These are phyloP conservation scores for Suillus subalutaceus DNA, from an alignment of 768 basidiomycete genomes.

Conservation along the genomic window DNA sequence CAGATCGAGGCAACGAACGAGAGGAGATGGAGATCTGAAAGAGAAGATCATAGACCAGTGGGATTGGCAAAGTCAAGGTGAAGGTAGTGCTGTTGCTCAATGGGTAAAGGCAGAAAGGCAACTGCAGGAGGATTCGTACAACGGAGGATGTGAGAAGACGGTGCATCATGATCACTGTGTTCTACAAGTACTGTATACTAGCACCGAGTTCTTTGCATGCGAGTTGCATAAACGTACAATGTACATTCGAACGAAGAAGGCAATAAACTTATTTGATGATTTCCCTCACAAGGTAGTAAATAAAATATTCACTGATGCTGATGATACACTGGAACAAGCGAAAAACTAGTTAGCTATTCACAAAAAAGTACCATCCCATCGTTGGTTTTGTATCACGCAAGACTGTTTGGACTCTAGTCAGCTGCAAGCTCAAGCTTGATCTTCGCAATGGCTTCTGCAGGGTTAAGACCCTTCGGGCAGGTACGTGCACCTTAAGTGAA, in stretches of 20 bases:
- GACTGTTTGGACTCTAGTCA: background rate
- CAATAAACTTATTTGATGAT: no score
- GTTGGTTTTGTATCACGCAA: background rate
- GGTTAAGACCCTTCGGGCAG: slow-evolving; percentile 97
- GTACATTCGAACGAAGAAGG: no score
- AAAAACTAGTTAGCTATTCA: background rate
- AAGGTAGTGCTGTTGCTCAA: background rate
- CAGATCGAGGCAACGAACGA: slow-evolving; percentile 2
- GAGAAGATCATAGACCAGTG: slow-evolving; percentile 16
- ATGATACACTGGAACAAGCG: background rate
- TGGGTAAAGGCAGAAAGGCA: background rate
- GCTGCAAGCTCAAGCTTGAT: slow-evolving; percentile 84
- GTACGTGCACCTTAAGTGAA: slow-evolving; percentile 71
- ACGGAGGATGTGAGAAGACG: background rate
- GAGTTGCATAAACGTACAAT: no score
- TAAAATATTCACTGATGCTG: no score
- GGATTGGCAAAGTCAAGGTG: background rate
- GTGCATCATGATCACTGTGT: background rate
- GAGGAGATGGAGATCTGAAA: slow-evolving; percentile 17
- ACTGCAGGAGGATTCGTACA: background rate
- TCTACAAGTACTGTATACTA: no score
- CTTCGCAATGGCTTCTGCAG: slow-evolving; percentile 88
- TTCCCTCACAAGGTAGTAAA: no score
- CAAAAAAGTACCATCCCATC: background rate
- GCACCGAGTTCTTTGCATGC: no score